Base-by-base conservation (phyloP, 306 rosid genomes). In the Echinosophora koreensis region DNA sequence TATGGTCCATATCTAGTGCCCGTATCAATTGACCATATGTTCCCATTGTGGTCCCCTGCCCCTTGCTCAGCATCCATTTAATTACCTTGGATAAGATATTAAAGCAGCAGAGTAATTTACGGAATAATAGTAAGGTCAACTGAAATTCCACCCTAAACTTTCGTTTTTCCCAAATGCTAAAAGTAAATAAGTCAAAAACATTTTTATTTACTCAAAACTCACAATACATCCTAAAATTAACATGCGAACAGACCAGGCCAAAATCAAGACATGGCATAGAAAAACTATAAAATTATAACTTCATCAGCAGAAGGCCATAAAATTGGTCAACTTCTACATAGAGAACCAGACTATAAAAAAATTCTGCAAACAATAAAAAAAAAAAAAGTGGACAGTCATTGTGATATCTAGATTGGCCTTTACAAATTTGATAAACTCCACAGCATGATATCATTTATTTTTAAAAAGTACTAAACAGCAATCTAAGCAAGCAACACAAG, bases 31-130 rank as follows among this genome's bases (percentile, higher is more conserved):
- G 97, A 72, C 88, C 90, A 55, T 95, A 95, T 46, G 90, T 88
- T 59, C 91, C 87, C 97, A 90, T 73, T 35, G 98, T 92, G 66
- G 72, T 94, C 66, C 98, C 98, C 74, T 94, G 97, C 58, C 97
- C 97, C 84, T 90, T 95, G 93, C 97, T 95, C 83, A 95, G 82
- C 92, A 95, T 95, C 98, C 97, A 95, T 78, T 95, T 95, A 78
- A 92, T 95, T 59, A 90, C 90, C 98, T 93, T 49, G 55, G 50
- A 73, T 47, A 74, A 46, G 27, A 70, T 63, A 63, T 32, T 52
- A 55, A 71, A 61, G 32, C 28, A 73, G 6, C 28, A 11, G 12
- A 50, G 51, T 69, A 62, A 61, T 74, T 76, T 42, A 62, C 38
- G 22, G 16, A 78, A 81, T 50, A 49, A 70, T n/a, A n/a, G n/a